Conservation (phyloP, 768 basidiomycete species). For the Termitomyces sp. region DNA sequence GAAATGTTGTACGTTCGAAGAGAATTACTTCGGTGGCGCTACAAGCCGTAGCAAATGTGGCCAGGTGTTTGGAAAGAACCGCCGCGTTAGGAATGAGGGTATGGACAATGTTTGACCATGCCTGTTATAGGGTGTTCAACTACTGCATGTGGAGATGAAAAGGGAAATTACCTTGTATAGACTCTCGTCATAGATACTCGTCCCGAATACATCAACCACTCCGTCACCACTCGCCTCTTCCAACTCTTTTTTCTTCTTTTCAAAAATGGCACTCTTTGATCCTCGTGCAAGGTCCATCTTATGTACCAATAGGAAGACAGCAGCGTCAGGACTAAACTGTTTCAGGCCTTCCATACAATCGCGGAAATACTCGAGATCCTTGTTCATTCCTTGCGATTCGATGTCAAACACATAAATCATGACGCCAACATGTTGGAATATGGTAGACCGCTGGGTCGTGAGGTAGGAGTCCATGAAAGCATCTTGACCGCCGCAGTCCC, state of each 20-base stretch:
- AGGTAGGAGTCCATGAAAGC: conserved; percentile 98
- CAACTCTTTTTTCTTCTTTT: conserved; percentile 70
- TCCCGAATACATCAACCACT: conserved; percentile 74
- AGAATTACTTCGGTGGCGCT: conserved; percentile 91
- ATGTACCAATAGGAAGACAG: conserved; percentile 87
- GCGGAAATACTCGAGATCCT: conserved; percentile 88
- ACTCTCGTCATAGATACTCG: conserved; percentile 96
- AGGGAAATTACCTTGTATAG: conserved; percentile 71
- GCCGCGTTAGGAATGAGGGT: conserved; percentile 92
- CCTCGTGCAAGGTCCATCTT: conserved; percentile 94
- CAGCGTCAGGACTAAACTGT: conserved; percentile 76
- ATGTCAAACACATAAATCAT: conserved; percentile 99
- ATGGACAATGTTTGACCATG: conserved; percentile 97
- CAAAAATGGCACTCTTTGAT: conserved; percentile 53
- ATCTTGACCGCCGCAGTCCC: conserved; percentile 99
- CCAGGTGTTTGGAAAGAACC: conserved; percentile 83
- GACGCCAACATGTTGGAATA: conserved; percentile 95
- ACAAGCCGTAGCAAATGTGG: conserved; percentile 81
- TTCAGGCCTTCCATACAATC: conserved; percentile 84
- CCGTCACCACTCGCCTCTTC: conserved; percentile 60
- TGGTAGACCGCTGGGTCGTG: conserved; percentile 84
- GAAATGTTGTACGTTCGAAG: conserved; percentile 96
- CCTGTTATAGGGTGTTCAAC: conserved; percentile 40
- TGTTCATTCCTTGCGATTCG: conserved; percentile 75
- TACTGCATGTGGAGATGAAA: not conserved